Percentiles rank a stretch among this genome's conserved stretches.
These are phyloP conservation scores for Gliomastix tumulicola DNA, from an alignment of 2,329 filamentous ascomycete genomes.

Conservation along the genomic window DNA sequence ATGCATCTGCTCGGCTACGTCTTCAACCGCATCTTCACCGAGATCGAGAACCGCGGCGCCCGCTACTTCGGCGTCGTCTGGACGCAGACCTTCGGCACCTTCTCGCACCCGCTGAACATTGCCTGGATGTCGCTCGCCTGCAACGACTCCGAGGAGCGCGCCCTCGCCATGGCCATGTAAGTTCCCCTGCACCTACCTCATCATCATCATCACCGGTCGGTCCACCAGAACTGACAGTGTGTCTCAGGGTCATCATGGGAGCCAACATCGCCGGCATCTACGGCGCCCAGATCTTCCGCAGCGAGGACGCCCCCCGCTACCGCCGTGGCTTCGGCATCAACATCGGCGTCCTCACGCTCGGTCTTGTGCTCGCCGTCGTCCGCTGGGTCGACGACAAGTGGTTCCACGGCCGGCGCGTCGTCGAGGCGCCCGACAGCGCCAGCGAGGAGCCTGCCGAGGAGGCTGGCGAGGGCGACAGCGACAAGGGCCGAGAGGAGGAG, in stretches of 20 bases:
- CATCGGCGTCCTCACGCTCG: slow-evolving; percentile 35
- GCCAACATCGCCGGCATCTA: slow-evolving; percentile 56
- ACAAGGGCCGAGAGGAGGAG: no score
- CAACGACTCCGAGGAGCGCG: slow-evolving; percentile 48
- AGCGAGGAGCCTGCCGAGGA: no score
- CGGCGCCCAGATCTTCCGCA: slow-evolving; percentile 52
- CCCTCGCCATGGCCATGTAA: slow-evolving; percentile 52
- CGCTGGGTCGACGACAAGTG: slow-evolving; percentile 34
- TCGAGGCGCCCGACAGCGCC: neutral
- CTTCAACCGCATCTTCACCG: slow-evolving; percentile 46
- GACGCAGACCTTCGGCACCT: slow-evolving; percentile 48
- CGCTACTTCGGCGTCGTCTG: slow-evolving; percentile 48
- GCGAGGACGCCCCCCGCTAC: slow-evolving; percentile 43
- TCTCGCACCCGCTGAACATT: slow-evolving; percentile 51
- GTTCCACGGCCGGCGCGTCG: neutral
- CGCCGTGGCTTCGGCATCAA: slow-evolving; percentile 40
- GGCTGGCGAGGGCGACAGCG: no score
- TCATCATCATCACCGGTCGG: no score
- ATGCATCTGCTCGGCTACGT: slow-evolving; percentile 43
- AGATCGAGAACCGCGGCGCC: slow-evolving; percentile 29
- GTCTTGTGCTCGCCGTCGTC: slow-evolving; percentile 28
- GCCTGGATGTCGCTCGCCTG: slow-evolving; percentile 52
- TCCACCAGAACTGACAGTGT: neutral
- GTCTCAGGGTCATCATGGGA: slow-evolving; percentile 47
- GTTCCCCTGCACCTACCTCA: slow-evolving; percentile 3